These are phyloP conservation scores for Periglandula ipomoeae DNA, from an alignment of 2,329 filamentous ascomycete species.

Conservation along the genomic window DNA sequence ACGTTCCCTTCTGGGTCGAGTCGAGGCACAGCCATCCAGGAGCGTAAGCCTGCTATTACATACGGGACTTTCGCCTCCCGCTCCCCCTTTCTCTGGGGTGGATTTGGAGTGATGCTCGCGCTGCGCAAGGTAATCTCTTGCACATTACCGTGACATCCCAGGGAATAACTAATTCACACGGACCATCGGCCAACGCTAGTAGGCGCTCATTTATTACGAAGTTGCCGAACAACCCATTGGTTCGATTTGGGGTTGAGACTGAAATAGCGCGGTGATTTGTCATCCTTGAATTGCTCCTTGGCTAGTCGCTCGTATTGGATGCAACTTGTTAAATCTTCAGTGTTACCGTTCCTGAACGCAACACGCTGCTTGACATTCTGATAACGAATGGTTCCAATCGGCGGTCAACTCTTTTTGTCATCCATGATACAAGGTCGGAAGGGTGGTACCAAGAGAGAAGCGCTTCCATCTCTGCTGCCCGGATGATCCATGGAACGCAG, in stretches of 20 bases:
- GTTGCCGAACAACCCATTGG: too few relatives aligned
- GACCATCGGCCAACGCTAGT: not conserved
- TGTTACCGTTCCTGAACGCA: too few relatives aligned
- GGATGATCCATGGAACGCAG: too few relatives aligned
- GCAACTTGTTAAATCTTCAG: too few relatives aligned
- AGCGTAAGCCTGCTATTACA: not conserved
- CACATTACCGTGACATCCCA: too few relatives aligned
- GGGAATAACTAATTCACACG: not conserved
- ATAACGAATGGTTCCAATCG: too few relatives aligned
- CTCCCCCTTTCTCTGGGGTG: not conserved
- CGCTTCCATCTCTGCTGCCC: too few relatives aligned
- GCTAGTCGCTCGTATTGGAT: not conserved
- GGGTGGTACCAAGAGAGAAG: too few relatives aligned
- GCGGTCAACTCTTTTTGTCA: too few relatives aligned
- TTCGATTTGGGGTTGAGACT: not conserved
- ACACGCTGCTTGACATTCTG: too few relatives aligned
- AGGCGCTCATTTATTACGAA: not conserved
- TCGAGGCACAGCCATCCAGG: not conserved
- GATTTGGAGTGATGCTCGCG: not conserved
- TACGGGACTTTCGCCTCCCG: not conserved
- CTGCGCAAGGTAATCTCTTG: too few relatives aligned
- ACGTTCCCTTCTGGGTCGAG: not conserved
- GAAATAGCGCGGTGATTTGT: not conserved
- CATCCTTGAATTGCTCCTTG: not conserved
- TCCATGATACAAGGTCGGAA: too few relatives aligned